Percentiles rank a stretch among this genome's conserved stretches.
phyloP scores from a whole-genome alignment of 2,329 filamentous ascomycete species.

The Hymenoscyphus salicellus region DNA sequence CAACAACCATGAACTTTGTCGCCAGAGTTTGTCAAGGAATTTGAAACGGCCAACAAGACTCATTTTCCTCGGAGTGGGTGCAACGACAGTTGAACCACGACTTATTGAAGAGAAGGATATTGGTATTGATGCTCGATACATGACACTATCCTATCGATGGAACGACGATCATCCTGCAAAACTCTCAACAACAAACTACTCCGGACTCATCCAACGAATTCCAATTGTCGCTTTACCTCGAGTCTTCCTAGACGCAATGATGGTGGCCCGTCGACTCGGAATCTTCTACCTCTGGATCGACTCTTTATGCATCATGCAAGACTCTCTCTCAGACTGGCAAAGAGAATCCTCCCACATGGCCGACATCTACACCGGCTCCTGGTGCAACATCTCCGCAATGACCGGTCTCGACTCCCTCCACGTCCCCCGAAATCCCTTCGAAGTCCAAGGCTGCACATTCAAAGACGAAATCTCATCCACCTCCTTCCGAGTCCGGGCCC shows the following conservation, averaged over 20 bases:
- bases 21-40: neutral
- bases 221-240: conserved; percentile 23
- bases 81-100: neutral
- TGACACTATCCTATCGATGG: conserved; percentile 34
- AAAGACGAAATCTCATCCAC: neutral
- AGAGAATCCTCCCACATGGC: conserved; percentile 29
- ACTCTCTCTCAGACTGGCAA: conserved; percentile 32
- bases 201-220: conserved; percentile 15
- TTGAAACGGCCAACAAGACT: conserved; percentile 8
- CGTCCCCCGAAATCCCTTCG: conserved; percentile 9
- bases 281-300: conserved; percentile 37
- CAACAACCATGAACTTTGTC: conserved; percentile 7
- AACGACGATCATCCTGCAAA: conserved; percentile 20
- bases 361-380: conserved; percentile 27
- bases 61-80: conserved; percentile 6
- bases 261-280: conserved; percentile 27
- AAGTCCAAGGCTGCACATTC: conserved; percentile 9
- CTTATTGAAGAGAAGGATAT: conserved; percentile 9
- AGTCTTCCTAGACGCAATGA: conserved; percentile 33
- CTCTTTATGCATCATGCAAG: conserved; percentile 36
- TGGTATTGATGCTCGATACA: conserved; percentile 17
- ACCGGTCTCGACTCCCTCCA: conserved; percentile 2
- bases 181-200: conserved; percentile 12
- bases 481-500: neutral
- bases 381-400: conserved; percentile 29